Conservation (phyloP, 2,329 filamentous ascomycete species). For the Celoporthe dispersa region DNA sequence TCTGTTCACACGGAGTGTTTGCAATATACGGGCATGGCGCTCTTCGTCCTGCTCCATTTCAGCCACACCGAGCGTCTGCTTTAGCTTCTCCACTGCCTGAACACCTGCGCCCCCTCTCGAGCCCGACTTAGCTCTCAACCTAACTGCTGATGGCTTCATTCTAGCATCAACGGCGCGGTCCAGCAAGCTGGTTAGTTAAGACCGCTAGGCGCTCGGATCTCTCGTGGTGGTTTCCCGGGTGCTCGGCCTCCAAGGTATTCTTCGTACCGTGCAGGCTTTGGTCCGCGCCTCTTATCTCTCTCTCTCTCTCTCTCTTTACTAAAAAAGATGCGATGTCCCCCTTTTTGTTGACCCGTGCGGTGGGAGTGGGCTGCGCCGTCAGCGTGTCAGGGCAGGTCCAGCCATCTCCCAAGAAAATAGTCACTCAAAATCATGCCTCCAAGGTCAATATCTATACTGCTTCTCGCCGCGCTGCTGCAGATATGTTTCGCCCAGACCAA, state of each 20-base stretch:
- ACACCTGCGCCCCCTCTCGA: background rate
- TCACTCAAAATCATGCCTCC: background rate
- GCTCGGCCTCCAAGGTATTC: background rate
- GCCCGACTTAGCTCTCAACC: background rate
- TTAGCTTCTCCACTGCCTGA: background rate
- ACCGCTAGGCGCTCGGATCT: background rate
- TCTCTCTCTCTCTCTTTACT: background rate
- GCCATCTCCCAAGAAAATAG: background rate
- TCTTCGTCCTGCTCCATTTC: background rate
- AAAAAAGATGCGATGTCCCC: background rate
- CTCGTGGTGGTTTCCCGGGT: background rate
- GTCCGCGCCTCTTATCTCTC: background rate
- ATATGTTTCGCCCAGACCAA: conserved; percentile 17
- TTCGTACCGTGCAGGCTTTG: background rate
- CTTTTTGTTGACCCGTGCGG: background rate
- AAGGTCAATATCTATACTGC: background rate
- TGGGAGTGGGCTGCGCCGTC: background rate
- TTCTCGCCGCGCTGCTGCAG: conserved; percentile 1
- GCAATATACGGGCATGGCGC: background rate
- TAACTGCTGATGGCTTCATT: background rate
- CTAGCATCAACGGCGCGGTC: background rate
- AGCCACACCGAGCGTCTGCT: background rate
- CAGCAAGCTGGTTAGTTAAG: background rate
- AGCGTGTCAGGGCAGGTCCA: background rate
- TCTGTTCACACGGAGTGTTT: background rate